Conservation (phyloP, 768 basidiomycete genomes). For the Amanita rimosa region DNA sequence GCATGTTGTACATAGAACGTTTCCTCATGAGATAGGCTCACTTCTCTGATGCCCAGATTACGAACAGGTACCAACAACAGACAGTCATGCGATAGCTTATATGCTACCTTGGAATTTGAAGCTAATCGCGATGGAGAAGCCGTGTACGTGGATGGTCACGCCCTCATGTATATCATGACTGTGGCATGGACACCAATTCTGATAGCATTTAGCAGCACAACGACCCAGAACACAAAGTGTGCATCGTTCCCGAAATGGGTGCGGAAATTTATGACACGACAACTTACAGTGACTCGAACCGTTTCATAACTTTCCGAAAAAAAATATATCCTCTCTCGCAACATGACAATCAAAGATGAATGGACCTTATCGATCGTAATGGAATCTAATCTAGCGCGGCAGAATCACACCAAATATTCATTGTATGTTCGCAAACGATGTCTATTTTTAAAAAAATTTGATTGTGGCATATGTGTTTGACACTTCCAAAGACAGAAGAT, state of each 20-base stretch:
- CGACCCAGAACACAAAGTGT: constrained; percentile 15
- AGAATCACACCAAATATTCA: constrained; percentile 75
- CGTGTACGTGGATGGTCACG: not conserved
- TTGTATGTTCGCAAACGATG: constrained; percentile 34
- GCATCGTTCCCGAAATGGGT: not conserved
- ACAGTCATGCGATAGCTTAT: constrained; percentile 9
- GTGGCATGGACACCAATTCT: not conserved
- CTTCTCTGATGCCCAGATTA: constrained; percentile 8
- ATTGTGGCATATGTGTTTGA: not conserved
- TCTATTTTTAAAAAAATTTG: not conserved
- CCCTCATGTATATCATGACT: no score
- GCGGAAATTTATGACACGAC: not conserved
- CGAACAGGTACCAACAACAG: constrained; percentile 9
- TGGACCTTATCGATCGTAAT: constrained; percentile 66
- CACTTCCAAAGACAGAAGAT: constrained; percentile 21
- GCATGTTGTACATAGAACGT: not conserved
- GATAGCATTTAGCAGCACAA: constrained; percentile 15
- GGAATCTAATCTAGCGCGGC: constrained; percentile 49
- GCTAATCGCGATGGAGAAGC: not conserved
- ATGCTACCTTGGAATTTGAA: not conserved
- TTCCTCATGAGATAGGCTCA: constrained; percentile 1
- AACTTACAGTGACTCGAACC: constrained; percentile 55
- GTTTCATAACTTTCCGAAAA: constrained; percentile 66
- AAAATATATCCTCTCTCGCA: constrained; percentile 35
- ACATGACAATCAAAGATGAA: constrained; percentile 47